A percentile compares a stretch with the other conserved stretches of the same genome.
These are phyloP conservation scores for Plasmodium knowlesi DNA, from an alignment of 169 alveolate genomes.

Conservation along the genomic window DNA sequence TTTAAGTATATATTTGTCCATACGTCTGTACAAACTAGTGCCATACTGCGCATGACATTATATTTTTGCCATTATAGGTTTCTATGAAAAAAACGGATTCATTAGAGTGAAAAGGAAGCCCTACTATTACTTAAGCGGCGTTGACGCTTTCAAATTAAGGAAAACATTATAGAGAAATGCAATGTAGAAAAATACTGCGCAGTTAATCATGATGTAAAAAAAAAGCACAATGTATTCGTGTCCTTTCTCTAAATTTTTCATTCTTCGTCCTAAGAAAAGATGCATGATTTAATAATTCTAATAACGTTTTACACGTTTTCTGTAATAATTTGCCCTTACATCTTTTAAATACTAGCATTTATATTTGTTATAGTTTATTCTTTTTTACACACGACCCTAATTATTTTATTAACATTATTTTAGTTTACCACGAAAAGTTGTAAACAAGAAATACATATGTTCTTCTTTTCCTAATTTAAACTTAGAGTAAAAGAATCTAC, in stretches of 20 bases:
- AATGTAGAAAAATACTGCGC: not conserved
- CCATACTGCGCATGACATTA: not conserved
- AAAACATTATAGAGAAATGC: slow-evolving; percentile 24
- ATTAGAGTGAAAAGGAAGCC: slow-evolving; percentile 74
- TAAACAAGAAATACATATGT: not conserved
- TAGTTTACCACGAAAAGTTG: not conserved
- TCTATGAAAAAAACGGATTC: slow-evolving; percentile 72
- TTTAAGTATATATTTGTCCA: slow-evolving; percentile 8
- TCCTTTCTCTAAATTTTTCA: not conserved
- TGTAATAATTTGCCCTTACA: not conserved
- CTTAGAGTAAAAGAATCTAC: not conserved
- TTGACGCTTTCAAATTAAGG: slow-evolving; percentile 73
- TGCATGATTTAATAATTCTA: not conserved
- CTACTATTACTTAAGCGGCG: slow-evolving; percentile 62
- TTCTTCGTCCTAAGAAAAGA: not conserved
- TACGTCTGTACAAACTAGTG: not conserved
- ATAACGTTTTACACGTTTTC: not conserved
- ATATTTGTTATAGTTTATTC: not conserved
- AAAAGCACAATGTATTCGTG: not conserved
- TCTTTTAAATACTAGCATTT: not conserved
- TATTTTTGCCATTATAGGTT: slow-evolving; percentile 22
- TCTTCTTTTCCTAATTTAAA: not conserved
- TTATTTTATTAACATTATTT: not conserved
- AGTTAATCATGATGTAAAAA: not conserved
- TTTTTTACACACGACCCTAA: not conserved